phyloP scores from a whole-genome alignment of 306 rosid species.

The cucumber (Cucumis sativus) region DNA sequence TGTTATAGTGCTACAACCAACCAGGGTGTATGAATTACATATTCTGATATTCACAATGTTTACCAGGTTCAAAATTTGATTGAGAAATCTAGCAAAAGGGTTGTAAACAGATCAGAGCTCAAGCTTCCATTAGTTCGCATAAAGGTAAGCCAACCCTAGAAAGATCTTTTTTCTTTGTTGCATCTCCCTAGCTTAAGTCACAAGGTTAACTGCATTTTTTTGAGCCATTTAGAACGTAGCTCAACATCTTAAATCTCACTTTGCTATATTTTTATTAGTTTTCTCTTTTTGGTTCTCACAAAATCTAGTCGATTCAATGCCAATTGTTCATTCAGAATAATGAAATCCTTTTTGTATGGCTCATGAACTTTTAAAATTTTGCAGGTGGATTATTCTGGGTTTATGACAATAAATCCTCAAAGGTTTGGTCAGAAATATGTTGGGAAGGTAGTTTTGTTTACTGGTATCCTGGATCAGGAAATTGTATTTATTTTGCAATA shows the following conservation, averaged over 20 bases:
- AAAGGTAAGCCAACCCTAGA: conserved; percentile 41
- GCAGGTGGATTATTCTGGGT: conserved; percentile 98
- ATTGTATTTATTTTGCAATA: conserved; percentile 15
- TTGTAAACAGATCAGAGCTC: conserved; percentile 41
- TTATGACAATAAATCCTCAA: conserved; percentile 97
- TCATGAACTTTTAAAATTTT: conserved; percentile 7
- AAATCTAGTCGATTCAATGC: neutral
- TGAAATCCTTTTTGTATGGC: neutral
- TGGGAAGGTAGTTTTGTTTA: conserved; percentile 65
- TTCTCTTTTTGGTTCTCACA: neutral
- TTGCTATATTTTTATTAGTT: neutral
- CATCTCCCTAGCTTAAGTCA: neutral
- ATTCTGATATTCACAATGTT: neutral
- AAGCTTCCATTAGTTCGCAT: conserved; percentile 85
- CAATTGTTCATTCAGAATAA: neutral
- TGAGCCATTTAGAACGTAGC: neutral
- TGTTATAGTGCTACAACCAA: neutral
- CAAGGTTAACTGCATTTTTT: neutral
- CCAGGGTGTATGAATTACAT: neutral
- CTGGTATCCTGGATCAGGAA: conserved; percentile 17
- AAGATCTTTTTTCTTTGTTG: neutral
- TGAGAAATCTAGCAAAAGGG: conserved; percentile 55
- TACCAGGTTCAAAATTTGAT: conserved; percentile 59
- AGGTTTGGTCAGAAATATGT: conserved; percentile 97
- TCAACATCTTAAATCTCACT: neutral